Evolutionary conservation across 2,329 filamentous ascomycete genomes (phyloP).

Genomic region (Simplicillium aogashimaense): DNA sequence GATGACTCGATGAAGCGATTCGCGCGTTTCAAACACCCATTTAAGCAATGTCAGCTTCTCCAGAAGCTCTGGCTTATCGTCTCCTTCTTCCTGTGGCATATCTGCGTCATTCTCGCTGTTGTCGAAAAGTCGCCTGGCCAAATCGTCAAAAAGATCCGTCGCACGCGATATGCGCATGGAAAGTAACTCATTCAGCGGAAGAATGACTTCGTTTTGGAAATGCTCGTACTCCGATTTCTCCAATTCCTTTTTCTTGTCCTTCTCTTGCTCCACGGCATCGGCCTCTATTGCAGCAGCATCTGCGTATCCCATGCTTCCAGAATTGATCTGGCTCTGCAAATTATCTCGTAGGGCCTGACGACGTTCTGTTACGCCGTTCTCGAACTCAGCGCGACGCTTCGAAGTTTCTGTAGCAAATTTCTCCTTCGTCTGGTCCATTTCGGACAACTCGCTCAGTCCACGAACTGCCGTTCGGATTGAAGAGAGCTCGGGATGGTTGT

Average conservation of each 20-base stretch:
- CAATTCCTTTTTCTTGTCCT: slow-evolving; percentile 58
- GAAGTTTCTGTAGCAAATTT: slow-evolving; percentile 45
- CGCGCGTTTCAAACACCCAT: slow-evolving; percentile 94
- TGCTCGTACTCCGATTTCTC: slow-evolving; percentile 74
- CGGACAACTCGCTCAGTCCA: slow-evolving; percentile 60
- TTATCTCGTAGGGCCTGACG: slow-evolving; percentile 60
- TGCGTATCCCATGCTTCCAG: slow-evolving; percentile 70
- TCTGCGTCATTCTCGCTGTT: slow-evolving; percentile 59
- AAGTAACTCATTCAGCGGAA: slow-evolving; percentile 72
- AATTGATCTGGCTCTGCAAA: slow-evolving; percentile 68
- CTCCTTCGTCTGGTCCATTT: slow-evolving; percentile 60
- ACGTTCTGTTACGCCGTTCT: slow-evolving; percentile 37
- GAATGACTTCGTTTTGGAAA: slow-evolving; percentile 76
- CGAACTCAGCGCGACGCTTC: slow-evolving; percentile 47
- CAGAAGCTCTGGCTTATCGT: slow-evolving; percentile 85
- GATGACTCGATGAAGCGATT: slow-evolving; percentile 73
- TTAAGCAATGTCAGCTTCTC: slow-evolving; percentile 93
- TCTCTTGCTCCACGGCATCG: slow-evolving; percentile 62
- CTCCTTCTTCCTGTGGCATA: slow-evolving; percentile 85
- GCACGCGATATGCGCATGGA: slow-evolving; percentile 65
- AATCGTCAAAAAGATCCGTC: slow-evolving; percentile 65
- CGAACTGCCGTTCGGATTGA: slow-evolving; percentile 67
- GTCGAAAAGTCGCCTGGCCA: slow-evolving; percentile 62
- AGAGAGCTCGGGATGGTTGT: slow-evolving; percentile 83
- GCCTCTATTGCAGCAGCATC: slow-evolving; percentile 76